Base-by-base conservation (phyloP, 495 filamentous ascomycete species). In the Neurospora sp. region DNA sequence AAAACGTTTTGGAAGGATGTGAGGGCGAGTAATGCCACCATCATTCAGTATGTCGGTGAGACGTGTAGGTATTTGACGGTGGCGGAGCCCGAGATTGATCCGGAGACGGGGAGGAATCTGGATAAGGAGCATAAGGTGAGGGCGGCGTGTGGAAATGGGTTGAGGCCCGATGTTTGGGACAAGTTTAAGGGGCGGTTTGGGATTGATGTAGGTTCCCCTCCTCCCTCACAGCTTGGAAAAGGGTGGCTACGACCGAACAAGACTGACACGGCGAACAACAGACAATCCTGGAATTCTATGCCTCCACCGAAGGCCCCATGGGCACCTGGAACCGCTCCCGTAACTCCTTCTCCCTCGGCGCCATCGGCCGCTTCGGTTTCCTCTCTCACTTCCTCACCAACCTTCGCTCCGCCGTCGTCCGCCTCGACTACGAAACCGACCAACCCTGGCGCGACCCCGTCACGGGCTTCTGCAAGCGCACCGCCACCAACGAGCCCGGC, bases 41-140 rank as follows among this genome's bases (percentile, higher is more conserved):
- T 92, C 27, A 91, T 99, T 74, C 94, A 97, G 79, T 99, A 99
- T 77, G 94, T 99, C 12, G 96, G 96, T 39, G 96, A 99, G 79
- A 97, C 93, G 0, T 92, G 94, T 72, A 91, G 96, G 2, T 99
- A 99, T 79, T 87, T 99, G 37, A 87, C 97, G 54, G 84, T 92
- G 3, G 88, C 90, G 0, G 89, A 93, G 1, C 89, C 92, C 4
- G 84, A 90, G 71, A 81, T 88, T 27, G 88, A 93, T 75, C 85
- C 90, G 7, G 76, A 80, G 4, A 93, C 90, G 10, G 90, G 91
- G 10, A 89, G 91, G 77, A 88, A 90, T 75, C 84, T 93, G 59
- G 96, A 99, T 80, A 89, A 87, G 76, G 87, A 90, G 73, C 90
- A 97, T 82, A 87, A 85, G 0, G 86, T 98, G 7, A 90, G 91